Evolutionary conservation across 1,139 yeast species (phyloP).

Genomic region (Wickerhamiella infanticola): DNA sequence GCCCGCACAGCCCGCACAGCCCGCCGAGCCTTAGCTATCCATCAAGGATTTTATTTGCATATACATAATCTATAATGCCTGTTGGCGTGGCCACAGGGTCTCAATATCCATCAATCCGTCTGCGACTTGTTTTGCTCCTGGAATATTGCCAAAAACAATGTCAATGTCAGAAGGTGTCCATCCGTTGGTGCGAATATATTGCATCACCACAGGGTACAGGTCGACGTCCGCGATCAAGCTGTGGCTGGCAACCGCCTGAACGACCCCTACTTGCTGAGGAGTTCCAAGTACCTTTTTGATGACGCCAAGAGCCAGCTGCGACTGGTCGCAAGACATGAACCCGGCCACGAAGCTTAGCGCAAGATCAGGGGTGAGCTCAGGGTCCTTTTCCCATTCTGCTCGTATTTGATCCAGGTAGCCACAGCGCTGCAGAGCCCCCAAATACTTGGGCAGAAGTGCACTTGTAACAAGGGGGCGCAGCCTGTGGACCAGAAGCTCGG

Average conservation of each 20-base stretch:
- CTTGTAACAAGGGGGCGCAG: constrained; percentile 13
- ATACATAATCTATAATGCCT: neutral
- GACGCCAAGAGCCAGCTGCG: constrained; percentile 13
- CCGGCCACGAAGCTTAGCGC: constrained; percentile 18
- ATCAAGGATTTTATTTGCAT: too few relatives aligned
- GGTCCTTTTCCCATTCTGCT: constrained; percentile 16
- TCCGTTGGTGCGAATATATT: constrained; percentile 6
- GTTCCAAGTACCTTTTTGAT: constrained; percentile 12
- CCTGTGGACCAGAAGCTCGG: constrained; percentile 6
- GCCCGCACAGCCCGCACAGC: too few relatives aligned
- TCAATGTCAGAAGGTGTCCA: constrained; percentile 9
- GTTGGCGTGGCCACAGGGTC: constrained; percentile 6
- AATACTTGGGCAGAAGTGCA: constrained; percentile 14
- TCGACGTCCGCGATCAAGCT: constrained; percentile 2
- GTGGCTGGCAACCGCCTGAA: constrained; percentile 10
- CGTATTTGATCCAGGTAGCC: constrained; percentile 14
- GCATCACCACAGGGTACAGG: constrained; percentile 6
- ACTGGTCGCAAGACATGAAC: constrained; percentile 13
- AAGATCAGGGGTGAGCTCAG: constrained; percentile 2
- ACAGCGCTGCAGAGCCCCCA: constrained; percentile 21
- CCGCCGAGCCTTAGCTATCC: too few relatives aligned
- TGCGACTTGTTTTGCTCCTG: constrained; percentile 6
- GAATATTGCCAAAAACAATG: constrained; percentile 5
- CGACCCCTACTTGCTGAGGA: constrained; percentile 13
- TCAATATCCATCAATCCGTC: constrained; percentile 2